These are phyloP conservation scores for Hypoxylon lenormandii DNA, from an alignment of 495 filamentous ascomycete genomes.

Conservation along the genomic window DNA sequence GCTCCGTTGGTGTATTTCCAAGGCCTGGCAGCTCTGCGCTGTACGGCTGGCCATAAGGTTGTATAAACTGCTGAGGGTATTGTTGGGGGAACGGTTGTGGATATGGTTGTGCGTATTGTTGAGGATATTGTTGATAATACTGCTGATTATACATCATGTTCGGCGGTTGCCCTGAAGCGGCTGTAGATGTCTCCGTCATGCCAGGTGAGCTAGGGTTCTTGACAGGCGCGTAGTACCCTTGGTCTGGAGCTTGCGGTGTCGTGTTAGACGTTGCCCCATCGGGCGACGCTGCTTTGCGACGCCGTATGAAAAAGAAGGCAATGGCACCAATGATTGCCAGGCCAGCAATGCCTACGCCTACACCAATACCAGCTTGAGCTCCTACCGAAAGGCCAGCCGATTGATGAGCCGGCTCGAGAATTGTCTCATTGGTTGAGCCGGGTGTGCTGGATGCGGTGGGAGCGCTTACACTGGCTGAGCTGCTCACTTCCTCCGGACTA, in stretches of 20 bases:
- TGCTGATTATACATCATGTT: conserved; percentile 31
- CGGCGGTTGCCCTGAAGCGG: conserved; percentile 7
- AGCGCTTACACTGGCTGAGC: conserved; percentile 23
- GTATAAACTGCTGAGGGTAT: conserved; percentile 41
- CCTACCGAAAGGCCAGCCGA: conserved; percentile 53
- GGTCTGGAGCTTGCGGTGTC: conserved; percentile 17
- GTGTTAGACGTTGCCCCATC: conserved; percentile 18
- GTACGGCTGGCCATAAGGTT: conserved; percentile 35
- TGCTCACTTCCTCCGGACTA: conserved; percentile 21
- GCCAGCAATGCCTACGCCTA: conserved; percentile 52
- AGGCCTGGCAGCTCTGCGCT: conserved; percentile 39
- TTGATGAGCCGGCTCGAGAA: not conserved
- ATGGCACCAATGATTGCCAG: conserved; percentile 52
- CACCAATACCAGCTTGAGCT: conserved; percentile 60
- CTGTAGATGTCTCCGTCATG: conserved; percentile 29
- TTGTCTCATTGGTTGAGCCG: not conserved
- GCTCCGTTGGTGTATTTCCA: conserved; percentile 37
- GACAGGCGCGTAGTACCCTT: conserved; percentile 43
- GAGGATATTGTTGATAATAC: conserved; percentile 37
- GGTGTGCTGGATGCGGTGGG: conserved; percentile 27
- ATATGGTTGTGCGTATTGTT: conserved; percentile 20
- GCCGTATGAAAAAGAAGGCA: conserved; percentile 55
- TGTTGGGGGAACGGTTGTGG: conserved; percentile 32
- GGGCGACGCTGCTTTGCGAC: conserved; percentile 45
- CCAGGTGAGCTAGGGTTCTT: conserved; percentile 37